Conservation (phyloP, 768 basidiomycete genomes). For the Podaxis sp. region DNA sequence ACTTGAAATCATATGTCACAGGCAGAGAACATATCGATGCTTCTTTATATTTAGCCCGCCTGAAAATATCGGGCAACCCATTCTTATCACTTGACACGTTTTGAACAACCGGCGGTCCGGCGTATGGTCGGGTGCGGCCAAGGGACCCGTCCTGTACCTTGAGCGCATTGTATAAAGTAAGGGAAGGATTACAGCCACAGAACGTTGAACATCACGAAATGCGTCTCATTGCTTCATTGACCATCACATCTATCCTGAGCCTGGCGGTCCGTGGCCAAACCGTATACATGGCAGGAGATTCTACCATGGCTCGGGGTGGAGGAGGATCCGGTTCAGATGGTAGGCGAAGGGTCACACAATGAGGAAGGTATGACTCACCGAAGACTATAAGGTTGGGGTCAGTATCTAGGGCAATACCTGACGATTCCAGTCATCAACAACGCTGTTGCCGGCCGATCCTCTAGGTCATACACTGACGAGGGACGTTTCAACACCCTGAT, state of each 20-base stretch:
- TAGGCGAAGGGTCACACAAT: neutral
- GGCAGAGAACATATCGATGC: neutral
- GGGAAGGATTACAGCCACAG: neutral
- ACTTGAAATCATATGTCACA: too few relatives aligned
- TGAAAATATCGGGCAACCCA: neutral
- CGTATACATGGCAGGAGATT: slow-evolving; percentile 44
- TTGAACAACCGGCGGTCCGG: slow-evolving; percentile 7
- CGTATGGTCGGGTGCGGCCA: neutral
- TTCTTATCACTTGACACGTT: slow-evolving; percentile 10
- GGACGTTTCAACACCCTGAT: slow-evolving; percentile 44
- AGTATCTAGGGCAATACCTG: slow-evolving; percentile 40
- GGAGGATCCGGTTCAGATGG: slow-evolving; percentile 26
- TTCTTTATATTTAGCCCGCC: neutral
- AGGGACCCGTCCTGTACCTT: neutral
- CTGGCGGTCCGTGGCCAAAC: slow-evolving; percentile 30
- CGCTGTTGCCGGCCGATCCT: slow-evolving; percentile 45
- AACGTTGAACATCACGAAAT: neutral
- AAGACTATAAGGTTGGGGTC: slow-evolving; percentile 41
- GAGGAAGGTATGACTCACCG: neutral
- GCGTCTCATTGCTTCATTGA: slow-evolving; percentile 8
- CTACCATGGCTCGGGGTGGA: slow-evolving; percentile 42
- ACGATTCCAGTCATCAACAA: slow-evolving; percentile 44
- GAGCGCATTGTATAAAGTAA: neutral
- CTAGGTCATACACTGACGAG: slow-evolving; percentile 48
- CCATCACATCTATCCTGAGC: slow-evolving; percentile 10